A percentile compares a stretch with the other conserved stretches of the same genome.
Conservation (phyloP, 2,329 filamentous ascomycete genomes). For the Endocalyx cinctus region DNA sequence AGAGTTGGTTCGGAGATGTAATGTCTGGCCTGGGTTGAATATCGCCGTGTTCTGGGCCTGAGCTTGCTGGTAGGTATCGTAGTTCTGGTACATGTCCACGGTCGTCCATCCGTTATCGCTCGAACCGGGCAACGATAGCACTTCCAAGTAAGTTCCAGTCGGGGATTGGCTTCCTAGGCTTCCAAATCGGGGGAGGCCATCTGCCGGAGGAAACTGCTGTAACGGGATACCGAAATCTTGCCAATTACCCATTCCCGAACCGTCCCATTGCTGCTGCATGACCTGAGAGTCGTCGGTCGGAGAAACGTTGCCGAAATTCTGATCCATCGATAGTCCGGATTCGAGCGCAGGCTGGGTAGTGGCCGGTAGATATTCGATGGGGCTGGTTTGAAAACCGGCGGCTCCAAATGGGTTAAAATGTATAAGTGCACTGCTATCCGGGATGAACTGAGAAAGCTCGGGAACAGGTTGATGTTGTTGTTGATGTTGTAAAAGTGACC, state of each 20-base stretch:
- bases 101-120: slow-evolving; percentile 85
- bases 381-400: slow-evolving; percentile 47
- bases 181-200: slow-evolving; percentile 38
- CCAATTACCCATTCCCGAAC: slow-evolving; percentile 65
- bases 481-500: slow-evolving; percentile 55
- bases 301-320: slow-evolving; percentile 55
- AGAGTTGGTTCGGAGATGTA: slow-evolving; percentile 82
- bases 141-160: slow-evolving; percentile 77
- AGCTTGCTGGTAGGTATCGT: slow-evolving; percentile 58
- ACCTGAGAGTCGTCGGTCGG: slow-evolving; percentile 54
- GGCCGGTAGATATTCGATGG: slow-evolving; percentile 58
- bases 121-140: slow-evolving; percentile 76
- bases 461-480: slow-evolving; percentile 40
- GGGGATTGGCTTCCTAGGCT: slow-evolving; percentile 62
- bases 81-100: slow-evolving; percentile 70
- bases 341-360: slow-evolving; percentile 62
- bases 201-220: slow-evolving; percentile 33
- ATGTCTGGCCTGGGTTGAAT: slow-evolving; percentile 86
- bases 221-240: slow-evolving; percentile 72
- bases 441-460: slow-evolving; percentile 50
- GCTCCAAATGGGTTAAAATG: slow-evolving; percentile 49
- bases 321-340: slow-evolving; percentile 56
- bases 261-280: slow-evolving; percentile 52
- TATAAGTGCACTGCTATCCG: slow-evolving; percentile 50
- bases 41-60: slow-evolving; percentile 57